Conservation (phyloP, 805 yeast genomes). For the Ogataea trehaloabstinens region DNA sequence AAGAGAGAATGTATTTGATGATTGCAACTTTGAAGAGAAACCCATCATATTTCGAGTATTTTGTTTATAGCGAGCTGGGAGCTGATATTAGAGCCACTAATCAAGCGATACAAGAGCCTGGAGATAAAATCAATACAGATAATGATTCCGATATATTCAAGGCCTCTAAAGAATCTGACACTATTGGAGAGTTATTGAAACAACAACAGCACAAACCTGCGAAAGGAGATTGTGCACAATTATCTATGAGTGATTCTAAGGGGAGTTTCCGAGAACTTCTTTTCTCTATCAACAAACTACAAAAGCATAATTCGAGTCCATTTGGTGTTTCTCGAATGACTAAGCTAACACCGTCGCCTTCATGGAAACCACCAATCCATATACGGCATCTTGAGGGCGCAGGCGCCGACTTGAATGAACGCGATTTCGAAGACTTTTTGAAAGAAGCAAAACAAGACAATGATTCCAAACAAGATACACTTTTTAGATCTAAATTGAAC, state of each 20-base stretch:
- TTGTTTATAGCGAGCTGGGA: conserved; percentile 5
- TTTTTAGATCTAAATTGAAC: conserved; percentile 48
- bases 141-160: too few relatives aligned
- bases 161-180: background rate
- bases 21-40: conserved; percentile 25
- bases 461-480: conserved; percentile 39
- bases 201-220: background rate
- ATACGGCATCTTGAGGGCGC: conserved; percentile 1
- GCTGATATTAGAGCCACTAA: background rate
- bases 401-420: conserved; percentile 7
- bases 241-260: conserved; percentile 1
- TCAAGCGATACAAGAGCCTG: background rate
- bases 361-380: conserved; percentile 4
- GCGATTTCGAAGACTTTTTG: conserved; percentile 40
- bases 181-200: conserved; percentile 9
- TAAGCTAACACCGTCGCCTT: conserved; percentile 22
- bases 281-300: conserved; percentile 22
- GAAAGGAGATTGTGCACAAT: background rate
- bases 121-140: background rate
- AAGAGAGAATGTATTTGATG: conserved; percentile 14
- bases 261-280: conserved; percentile 24
- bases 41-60: conserved; percentile 15
- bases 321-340: conserved; percentile 25
- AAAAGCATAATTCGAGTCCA: conserved; percentile 7
- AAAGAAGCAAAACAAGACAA: conserved; percentile 40